phyloP scores from a whole-genome alignment of 2,329 filamentous ascomycete genomes.

The Phialocephala subalpina region DNA sequence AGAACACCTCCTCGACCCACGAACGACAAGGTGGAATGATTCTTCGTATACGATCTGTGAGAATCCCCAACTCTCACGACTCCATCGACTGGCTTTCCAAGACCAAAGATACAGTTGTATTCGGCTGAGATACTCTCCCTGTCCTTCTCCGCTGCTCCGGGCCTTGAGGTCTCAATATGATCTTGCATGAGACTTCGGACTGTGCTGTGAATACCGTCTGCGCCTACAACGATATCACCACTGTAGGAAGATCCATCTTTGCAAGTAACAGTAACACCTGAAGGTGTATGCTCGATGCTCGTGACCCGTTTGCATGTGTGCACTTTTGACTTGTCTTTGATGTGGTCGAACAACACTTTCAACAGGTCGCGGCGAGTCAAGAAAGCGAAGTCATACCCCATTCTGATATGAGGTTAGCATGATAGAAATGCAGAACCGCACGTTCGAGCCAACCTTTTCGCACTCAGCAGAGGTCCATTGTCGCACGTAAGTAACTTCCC shows the following conservation, averaged over 20 bases:
- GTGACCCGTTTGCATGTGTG: slow-evolving; percentile 36
- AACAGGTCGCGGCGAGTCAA: slow-evolving; percentile 26
- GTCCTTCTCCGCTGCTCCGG: slow-evolving; percentile 21
- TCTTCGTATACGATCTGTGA: slow-evolving; percentile 24
- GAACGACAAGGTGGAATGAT: slow-evolving; percentile 26
- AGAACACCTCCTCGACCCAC: slow-evolving; percentile 26
- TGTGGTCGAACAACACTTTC: slow-evolving; percentile 27
- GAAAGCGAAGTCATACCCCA: slow-evolving; percentile 31
- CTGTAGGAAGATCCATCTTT: slow-evolving; percentile 31
- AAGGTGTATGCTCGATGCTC: slow-evolving; percentile 23
- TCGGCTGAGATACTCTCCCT: slow-evolving; percentile 29
- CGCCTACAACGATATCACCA: slow-evolving; percentile 39
- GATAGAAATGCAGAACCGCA: background rate
- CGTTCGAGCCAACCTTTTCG: slow-evolving; percentile 7
- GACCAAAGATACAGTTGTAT: slow-evolving; percentile 33
- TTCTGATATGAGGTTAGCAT: slow-evolving; percentile 27
- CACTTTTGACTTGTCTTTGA: slow-evolving; percentile 32
- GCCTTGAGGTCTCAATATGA: slow-evolving; percentile 15
- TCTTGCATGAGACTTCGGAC: slow-evolving; percentile 33
- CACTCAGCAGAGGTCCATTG: slow-evolving; percentile 24
- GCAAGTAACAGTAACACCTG: slow-evolving; percentile 30
- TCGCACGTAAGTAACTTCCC: slow-evolving; percentile 34
- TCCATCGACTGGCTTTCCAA: slow-evolving; percentile 26
- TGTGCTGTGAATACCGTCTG: slow-evolving; percentile 39
- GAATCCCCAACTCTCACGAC: slow-evolving; percentile 27